Conservation (phyloP, 2,329 filamentous ascomycete species). For the Colletotrichum musae region DNA sequence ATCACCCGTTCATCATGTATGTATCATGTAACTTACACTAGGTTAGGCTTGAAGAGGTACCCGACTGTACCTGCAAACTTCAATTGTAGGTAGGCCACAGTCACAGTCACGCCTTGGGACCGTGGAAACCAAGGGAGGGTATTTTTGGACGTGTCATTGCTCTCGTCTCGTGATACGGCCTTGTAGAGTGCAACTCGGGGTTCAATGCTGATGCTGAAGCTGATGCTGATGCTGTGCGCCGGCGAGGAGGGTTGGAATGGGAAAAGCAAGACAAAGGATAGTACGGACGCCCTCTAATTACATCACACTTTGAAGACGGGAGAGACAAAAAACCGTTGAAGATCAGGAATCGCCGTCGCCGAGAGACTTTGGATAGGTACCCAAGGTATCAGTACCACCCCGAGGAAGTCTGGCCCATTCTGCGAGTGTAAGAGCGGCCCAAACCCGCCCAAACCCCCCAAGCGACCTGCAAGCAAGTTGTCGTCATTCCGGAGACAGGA, state of each 20-base stretch:
- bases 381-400: neutral
- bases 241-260: neutral
- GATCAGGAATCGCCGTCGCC: neutral
- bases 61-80: too few species aligned
- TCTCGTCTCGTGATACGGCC: conserved; percentile 5
- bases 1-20: too few species aligned
- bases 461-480: conserved; percentile 18
- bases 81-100: neutral
- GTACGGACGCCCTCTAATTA: conserved; percentile 6
- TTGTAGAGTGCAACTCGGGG: neutral
- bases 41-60: too few species aligned
- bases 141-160: conserved; percentile 38
- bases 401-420: too few species aligned
- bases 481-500: conserved; percentile 30
- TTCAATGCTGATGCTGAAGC: too few species aligned
- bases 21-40: too few species aligned
- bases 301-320: neutral
- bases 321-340: neutral
- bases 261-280: neutral
- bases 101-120: conserved; percentile 10
- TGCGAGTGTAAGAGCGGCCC: neutral
- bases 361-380: neutral
- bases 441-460: too few species aligned
- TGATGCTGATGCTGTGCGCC: too few species aligned
- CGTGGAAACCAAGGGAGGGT: conserved; percentile 3